Percentiles rank a stretch among this genome's conserved stretches.
Evolutionary conservation across 176 grass and related monocot species (phyloP).

Genomic region (Bonia amplexicaulis): DNA sequence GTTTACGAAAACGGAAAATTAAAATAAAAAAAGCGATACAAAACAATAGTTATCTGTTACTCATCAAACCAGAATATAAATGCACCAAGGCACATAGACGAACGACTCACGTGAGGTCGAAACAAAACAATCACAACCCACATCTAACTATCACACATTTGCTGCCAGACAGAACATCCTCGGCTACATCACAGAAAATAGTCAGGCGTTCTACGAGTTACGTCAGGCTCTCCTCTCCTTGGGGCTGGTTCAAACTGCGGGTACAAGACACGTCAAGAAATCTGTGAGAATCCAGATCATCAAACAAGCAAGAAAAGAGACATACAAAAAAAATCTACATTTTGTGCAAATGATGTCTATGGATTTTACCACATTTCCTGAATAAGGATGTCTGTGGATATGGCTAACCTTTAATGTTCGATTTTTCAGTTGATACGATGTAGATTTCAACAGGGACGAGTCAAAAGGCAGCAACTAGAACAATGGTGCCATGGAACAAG

Average conservation of each 20-base stretch:
- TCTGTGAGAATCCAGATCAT: neutral
- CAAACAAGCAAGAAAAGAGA: neutral
- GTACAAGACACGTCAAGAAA: neutral
- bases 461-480: neutral
- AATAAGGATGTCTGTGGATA: neutral
- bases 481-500: neutral
- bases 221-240: constrained; percentile 49
- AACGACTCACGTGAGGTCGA: neutral
- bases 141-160: neutral
- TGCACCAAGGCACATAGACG: neutral
- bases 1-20: too few species aligned
- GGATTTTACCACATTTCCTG: neutral
- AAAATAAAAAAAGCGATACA: too few species aligned
- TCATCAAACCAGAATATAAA: too few species aligned
- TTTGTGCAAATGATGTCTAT: neutral
- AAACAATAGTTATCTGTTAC: too few species aligned
- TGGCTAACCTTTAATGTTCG: neutral
- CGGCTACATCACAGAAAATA: constrained; percentile 32
- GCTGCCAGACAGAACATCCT: neutral
- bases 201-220: constrained; percentile 45
- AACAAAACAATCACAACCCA: neutral
- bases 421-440: neutral
- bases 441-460: neutral
- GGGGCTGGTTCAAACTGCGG: constrained; percentile 41
- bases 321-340: neutral